Evolutionary conservation across 306 rosid genomes (phyloP).

Genomic region (Pueraria montana): DNA sequence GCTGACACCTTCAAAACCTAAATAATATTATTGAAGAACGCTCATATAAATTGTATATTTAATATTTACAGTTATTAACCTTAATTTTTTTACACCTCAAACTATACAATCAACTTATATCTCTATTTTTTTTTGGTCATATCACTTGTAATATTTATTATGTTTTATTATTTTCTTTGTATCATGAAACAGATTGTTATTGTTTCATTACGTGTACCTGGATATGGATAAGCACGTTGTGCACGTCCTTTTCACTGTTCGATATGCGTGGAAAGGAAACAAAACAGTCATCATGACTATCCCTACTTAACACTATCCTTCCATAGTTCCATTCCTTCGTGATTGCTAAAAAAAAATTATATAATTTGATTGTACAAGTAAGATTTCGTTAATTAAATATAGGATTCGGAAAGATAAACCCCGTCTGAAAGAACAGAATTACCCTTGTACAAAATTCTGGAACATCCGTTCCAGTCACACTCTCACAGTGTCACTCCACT

Average conservation of each 20-base stretch:
- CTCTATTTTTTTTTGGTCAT: not conserved
- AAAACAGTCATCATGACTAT: not conserved
- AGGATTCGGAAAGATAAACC: not conserved
- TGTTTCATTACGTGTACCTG: not conserved
- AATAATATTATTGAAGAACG: not conserved
- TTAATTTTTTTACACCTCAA: not conserved
- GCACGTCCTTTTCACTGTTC: slow-evolving; percentile 12
- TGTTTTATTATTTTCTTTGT: not conserved
- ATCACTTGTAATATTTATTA: not conserved
- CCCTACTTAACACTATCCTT: not conserved
- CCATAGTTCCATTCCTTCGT: too few relatives aligned
- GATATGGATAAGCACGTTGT: not conserved
- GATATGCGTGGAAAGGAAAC: not conserved
- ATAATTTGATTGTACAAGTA: not conserved
- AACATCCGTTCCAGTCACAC: not conserved
- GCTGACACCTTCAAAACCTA: not conserved
- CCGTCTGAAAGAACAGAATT: slow-evolving; percentile 44
- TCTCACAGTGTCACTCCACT: not conserved
- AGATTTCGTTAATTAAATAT: not conserved
- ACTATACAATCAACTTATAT: not conserved
- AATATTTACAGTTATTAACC: not conserved
- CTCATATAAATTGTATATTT: not conserved
- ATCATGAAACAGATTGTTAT: not conserved
- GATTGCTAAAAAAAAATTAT: not conserved
- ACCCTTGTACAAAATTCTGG: slow-evolving; percentile 45